Percentiles rank a stretch among this genome's conserved stretches.
phyloP scores from a whole-genome alignment of 139 green algal genomes.

The Axilococcus clingmanii region DNA sequence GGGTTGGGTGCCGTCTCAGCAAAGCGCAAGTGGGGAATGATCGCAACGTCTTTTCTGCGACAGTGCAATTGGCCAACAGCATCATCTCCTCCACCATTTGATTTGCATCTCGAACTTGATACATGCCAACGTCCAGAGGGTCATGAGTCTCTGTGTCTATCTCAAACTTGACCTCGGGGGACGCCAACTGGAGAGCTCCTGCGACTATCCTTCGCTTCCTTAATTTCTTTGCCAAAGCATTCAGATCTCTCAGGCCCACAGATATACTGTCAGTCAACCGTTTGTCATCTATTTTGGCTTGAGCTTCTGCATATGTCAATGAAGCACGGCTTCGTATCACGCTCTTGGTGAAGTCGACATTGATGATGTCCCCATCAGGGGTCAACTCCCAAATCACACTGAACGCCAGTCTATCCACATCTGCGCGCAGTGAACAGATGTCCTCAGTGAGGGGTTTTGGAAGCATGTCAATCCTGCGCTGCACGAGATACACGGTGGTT shows the following conservation, averaged over 20 bases:
- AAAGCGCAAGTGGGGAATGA: slow-evolving; percentile 65
- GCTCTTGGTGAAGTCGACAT: slow-evolving; percentile 65
- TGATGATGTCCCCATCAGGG: slow-evolving; percentile 32
- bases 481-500: slow-evolving; percentile 77
- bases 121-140: slow-evolving; percentile 90
- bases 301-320: slow-evolving; percentile 88
- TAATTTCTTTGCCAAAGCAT: slow-evolving; percentile 55
- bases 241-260: slow-evolving; percentile 54
- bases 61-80: slow-evolving; percentile 87
- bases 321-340: slow-evolving; percentile 74
- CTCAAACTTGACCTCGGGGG: slow-evolving; percentile 92
- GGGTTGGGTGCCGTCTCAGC: slow-evolving; percentile 70
- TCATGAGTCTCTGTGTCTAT: slow-evolving; percentile 86
- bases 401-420: slow-evolving; percentile 85
- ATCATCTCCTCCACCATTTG: slow-evolving; percentile 99
- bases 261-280: slow-evolving; percentile 60
- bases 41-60: slow-evolving; percentile 71
- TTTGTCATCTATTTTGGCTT: slow-evolving; percentile 82
- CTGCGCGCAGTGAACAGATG: slow-evolving; percentile 73
- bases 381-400: slow-evolving; percentile 87
- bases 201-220: slow-evolving; percentile 45
- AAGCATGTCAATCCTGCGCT: slow-evolving; percentile 88
- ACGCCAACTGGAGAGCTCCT: slow-evolving; percentile 85
- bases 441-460: slow-evolving; percentile 87
- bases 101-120: slow-evolving; percentile 85